Conservation (phyloP, 768 basidiomycete species). For the Kockovaella imperatae region DNA sequence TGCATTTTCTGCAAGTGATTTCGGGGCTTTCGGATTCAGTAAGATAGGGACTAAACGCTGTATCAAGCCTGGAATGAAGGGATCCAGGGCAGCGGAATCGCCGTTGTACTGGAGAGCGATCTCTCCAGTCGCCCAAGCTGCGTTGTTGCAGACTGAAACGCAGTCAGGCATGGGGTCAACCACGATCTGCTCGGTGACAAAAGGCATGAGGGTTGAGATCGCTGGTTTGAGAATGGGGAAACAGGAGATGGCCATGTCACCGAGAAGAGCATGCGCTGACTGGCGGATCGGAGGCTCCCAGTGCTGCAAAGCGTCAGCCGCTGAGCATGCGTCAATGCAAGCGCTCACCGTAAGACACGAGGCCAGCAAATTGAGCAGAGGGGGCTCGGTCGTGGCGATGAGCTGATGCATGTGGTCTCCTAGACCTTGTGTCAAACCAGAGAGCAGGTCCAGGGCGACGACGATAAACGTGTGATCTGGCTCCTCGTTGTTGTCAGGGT, state of each 20-base stretch:
- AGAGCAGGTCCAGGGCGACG: conserved; percentile 92
- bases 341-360: conserved; percentile 65
- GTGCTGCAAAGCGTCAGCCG: conserved; percentile 49
- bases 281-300: conserved; percentile 92
- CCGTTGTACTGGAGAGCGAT: conserved; percentile 75
- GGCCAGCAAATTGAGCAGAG: conserved; percentile 69
- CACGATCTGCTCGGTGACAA: conserved; percentile 80
- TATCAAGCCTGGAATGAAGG: conserved; percentile 82
- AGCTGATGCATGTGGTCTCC: conserved; percentile 67
- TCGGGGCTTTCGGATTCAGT: conserved; percentile 81
- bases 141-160: conserved; percentile 96
- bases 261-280: conserved; percentile 95
- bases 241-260: conserved; percentile 95
- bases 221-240: conserved; percentile 76
- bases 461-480: conserved; percentile 97
- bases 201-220: conserved; percentile 80
- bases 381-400: conserved; percentile 63
- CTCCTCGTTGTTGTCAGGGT: conserved; percentile 75
- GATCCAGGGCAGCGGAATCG: conserved; percentile 52
- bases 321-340: no score
- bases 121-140: conserved; percentile 99
- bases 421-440: conserved; percentile 90
- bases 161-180: conserved; percentile 89
- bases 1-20: conserved; percentile 93
- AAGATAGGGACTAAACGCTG: conserved; percentile 86